Evolutionary conservation across 1,139 yeast species (phyloP).

Genomic region (Meyerozyma elateridarum): DNA sequence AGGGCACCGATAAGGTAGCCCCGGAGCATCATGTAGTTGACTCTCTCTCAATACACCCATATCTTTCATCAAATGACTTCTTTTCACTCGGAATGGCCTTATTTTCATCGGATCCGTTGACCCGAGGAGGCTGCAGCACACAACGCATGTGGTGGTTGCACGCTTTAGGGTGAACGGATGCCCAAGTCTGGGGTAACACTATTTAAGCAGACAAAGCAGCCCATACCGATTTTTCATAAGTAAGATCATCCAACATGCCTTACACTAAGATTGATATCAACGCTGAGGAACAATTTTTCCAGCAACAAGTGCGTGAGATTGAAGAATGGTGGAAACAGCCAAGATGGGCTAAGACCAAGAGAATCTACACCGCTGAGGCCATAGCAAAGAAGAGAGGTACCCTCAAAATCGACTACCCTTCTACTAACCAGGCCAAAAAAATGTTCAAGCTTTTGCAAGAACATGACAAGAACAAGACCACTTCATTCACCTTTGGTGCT

Average conservation of each 20-base stretch:
- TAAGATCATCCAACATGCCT: conserved; percentile 30
- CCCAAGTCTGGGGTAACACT: conserved; percentile 3
- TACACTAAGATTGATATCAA: conserved; percentile 52
- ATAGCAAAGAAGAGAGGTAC: conserved; percentile 88
- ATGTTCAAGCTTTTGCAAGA: conserved; percentile 63
- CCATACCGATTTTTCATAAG: background rate
- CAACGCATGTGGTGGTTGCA: conserved; percentile 1
- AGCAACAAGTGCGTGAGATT: conserved; percentile 67
- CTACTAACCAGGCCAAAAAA: conserved; percentile 80
- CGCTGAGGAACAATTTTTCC: conserved; percentile 62
- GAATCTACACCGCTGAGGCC: conserved; percentile 85
- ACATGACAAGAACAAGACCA: conserved; percentile 71
- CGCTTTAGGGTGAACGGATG: conserved; percentile 3
- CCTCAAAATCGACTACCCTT: conserved; percentile 63
- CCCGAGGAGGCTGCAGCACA: background rate
- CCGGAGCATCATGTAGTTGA: too few relatives aligned
- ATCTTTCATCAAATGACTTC: too few relatives aligned
- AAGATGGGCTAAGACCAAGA: conserved; percentile 84
- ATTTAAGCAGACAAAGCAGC: conserved; percentile 2
- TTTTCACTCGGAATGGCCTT: too few relatives aligned
- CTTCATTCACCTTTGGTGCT: conserved; percentile 92
- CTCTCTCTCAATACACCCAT: too few relatives aligned
- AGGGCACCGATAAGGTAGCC: too few relatives aligned
- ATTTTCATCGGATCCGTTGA: too few relatives aligned
- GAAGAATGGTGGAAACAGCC: conserved; percentile 90